Conservation (phyloP, 1,284 basidiomycete species). For the Ustilago shanxiensis region DNA sequence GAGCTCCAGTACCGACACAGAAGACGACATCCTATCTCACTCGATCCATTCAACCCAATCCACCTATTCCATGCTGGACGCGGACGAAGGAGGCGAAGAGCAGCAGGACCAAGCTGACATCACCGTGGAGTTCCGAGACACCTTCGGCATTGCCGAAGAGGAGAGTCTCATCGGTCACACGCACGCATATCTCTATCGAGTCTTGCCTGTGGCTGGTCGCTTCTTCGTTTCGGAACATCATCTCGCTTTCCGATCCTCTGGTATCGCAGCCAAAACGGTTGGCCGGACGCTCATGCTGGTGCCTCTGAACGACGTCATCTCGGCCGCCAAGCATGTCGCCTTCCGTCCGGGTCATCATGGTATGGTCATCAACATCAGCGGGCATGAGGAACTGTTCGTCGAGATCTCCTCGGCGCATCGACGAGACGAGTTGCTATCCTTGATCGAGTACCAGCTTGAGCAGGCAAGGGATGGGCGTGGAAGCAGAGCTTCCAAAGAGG, state of each 20-base stretch:
- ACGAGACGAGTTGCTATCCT: conserved; percentile 79
- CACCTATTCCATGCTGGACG: conserved; percentile 47
- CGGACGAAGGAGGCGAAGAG: conserved; percentile 17
- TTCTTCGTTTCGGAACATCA: conserved; percentile 58
- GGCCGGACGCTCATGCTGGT: conserved; percentile 83
- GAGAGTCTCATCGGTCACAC: conserved; percentile 52
- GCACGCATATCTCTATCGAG: conserved; percentile 56
- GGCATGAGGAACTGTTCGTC: conserved; percentile 95
- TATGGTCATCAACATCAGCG: conserved; percentile 88
- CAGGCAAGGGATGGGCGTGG: conserved; percentile 17
- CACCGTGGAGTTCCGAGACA: conserved; percentile 43
- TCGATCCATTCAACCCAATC: conserved; percentile 38
- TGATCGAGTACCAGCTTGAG: conserved; percentile 79
- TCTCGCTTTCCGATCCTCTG: conserved; percentile 64
- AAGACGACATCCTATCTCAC: conserved; percentile 39
- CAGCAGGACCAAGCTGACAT: conserved; percentile 17
- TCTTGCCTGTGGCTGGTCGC: conserved; percentile 59
- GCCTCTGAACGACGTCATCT: conserved; percentile 87
- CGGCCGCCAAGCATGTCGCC: conserved; percentile 85
- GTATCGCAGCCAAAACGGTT: conserved; percentile 55
- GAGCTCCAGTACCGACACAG: conserved; percentile 29
- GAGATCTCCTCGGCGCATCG: conserved; percentile 86
- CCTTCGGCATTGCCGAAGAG: conserved; percentile 47
- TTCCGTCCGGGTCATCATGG: conserved; percentile 90
- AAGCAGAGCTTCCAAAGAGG: conserved; percentile 22